phyloP scores from a whole-genome alignment of 2,329 filamentous ascomycete species.

The Epichloe hybrida region DNA sequence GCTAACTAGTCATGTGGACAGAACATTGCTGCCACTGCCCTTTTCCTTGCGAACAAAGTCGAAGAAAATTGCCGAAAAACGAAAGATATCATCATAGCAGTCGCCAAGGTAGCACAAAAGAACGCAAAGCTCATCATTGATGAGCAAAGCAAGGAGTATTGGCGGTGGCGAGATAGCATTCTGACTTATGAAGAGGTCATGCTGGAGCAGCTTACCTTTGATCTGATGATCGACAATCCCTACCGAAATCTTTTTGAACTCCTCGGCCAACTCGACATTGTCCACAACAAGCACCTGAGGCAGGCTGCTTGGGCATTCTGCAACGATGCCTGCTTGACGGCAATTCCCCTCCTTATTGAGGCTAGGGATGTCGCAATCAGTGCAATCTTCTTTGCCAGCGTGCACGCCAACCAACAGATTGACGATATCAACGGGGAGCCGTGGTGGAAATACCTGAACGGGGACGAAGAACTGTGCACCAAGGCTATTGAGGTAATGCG shows the following conservation, averaged over 20 bases:
- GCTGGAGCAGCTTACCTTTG: conserved; percentile 85
- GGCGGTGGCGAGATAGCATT: conserved; percentile 93
- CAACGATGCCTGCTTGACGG: conserved; percentile 78
- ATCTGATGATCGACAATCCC: conserved; percentile 79
- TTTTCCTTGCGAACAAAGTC: conserved; percentile 93
- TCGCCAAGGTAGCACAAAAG: conserved; percentile 90
- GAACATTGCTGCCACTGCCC: conserved; percentile 76
- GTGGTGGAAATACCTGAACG: conserved; percentile 77
- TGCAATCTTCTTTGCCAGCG: conserved; percentile 75
- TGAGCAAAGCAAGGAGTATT: conserved; percentile 96
- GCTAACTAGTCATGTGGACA: conserved; percentile 17
- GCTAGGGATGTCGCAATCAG: conserved; percentile 72
- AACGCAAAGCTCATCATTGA: conserved; percentile 81
- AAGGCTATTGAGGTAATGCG: conserved; percentile 66
- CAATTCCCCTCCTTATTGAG: conserved; percentile 68
- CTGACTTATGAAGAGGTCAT: conserved; percentile 85
- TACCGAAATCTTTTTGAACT: conserved; percentile 75
- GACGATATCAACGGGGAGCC: conserved; percentile 62
- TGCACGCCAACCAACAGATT: conserved; percentile 59
- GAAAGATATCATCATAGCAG: conserved; percentile 84
- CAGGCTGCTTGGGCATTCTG: conserved; percentile 89
- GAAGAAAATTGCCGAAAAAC: conserved; percentile 96
- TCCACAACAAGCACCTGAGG: conserved; percentile 68
- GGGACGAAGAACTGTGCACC: conserved; percentile 55
- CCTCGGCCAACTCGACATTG: conserved; percentile 56